Evolutionary conservation across 2,329 filamentous ascomycete genomes (phyloP).

Genomic region (Scytalidium sp.): DNA sequence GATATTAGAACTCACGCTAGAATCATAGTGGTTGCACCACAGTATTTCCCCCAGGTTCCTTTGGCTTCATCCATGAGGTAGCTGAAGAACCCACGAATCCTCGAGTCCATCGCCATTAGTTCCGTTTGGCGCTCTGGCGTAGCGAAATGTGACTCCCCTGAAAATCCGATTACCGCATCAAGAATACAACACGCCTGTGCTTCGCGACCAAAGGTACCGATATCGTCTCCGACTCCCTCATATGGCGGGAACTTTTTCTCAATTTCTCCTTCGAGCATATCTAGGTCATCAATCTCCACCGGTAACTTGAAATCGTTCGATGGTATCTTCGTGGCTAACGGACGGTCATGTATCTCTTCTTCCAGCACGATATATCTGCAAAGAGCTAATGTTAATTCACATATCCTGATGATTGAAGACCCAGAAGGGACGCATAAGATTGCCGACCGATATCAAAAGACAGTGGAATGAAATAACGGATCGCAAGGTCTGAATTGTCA

Average conservation of each 20-base stretch:
- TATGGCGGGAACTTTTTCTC: background rate
- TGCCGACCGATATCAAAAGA: background rate
- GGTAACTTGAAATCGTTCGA: background rate
- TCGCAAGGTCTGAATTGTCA: background rate
- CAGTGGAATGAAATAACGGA: background rate
- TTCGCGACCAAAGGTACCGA: constrained; percentile 17
- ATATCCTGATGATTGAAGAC: no score
- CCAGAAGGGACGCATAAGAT: background rate
- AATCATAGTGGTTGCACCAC: background rate
- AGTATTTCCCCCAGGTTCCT: background rate
- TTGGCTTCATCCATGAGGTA: background rate
- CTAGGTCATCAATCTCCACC: background rate
- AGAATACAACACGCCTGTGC: constrained; percentile 17
- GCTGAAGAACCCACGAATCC: background rate
- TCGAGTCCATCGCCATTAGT: background rate
- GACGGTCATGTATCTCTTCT: background rate
- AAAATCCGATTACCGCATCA: constrained; percentile 1
- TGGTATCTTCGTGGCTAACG: background rate
- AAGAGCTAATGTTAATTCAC: background rate
- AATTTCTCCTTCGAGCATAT: background rate
- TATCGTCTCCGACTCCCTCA: background rate
- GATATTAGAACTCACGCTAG: background rate
- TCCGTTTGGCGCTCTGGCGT: background rate
- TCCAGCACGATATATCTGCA: background rate
- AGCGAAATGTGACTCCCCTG: background rate